phyloP scores from a whole-genome alignment of 73 alveolate species.

The Paramecium sonneborni region DNA sequence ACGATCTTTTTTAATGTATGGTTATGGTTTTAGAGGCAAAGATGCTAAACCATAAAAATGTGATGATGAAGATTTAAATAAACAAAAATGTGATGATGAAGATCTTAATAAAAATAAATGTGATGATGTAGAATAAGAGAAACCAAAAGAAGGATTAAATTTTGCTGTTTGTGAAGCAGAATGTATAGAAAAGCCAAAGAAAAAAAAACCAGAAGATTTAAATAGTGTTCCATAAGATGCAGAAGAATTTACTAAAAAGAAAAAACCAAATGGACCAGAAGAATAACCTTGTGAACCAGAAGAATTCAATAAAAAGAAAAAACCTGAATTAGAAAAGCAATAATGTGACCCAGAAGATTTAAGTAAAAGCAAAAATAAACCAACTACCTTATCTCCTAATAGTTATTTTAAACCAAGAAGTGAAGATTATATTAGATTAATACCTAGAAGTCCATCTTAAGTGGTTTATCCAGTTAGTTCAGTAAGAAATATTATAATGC shows the following conservation, averaged over 20 bases:
- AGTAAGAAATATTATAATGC: not conserved
- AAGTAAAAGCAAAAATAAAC: not conserved
- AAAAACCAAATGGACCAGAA: not conserved
- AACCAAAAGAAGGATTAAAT: not conserved
- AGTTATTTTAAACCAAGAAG: not conserved
- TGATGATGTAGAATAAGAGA: not conserved
- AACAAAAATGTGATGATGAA: too few species aligned
- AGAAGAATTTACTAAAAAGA: not conserved
- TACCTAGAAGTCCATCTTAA: not conserved
- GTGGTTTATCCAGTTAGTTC: not conserved
- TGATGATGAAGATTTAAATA: too few species aligned
- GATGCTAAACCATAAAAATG: not conserved
- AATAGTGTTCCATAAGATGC: not conserved
- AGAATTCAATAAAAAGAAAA: not conserved
- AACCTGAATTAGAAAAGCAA: not conserved
- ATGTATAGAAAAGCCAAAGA: not conserved
- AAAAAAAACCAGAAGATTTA: not conserved
- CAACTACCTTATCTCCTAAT: not conserved
- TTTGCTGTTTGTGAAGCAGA: not conserved
- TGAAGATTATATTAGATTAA: not conserved
- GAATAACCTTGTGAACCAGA: not conserved
- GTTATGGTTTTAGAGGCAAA: not conserved
- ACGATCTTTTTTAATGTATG: not conserved
- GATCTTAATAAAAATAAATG: too few species aligned
- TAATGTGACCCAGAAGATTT: not conserved